Base-by-base conservation (phyloP, 345 rosid genomes). In the Linum lewisii region DNA sequence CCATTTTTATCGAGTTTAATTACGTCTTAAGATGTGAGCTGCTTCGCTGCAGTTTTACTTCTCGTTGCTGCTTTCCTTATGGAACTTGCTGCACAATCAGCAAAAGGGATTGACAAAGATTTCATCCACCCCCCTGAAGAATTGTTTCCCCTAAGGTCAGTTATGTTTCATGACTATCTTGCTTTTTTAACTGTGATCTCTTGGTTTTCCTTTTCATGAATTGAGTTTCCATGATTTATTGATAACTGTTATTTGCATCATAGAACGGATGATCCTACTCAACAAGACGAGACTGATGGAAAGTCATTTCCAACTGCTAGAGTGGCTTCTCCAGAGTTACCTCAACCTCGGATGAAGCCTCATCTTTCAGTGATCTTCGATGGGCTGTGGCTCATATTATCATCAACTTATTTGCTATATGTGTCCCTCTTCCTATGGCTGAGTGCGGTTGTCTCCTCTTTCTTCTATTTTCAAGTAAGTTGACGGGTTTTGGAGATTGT, bases 381-480 rank as follows among this genome's bases (percentile, higher is more conserved):
- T 59, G 96, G 96, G 62, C 67, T 91, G 65, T 55, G 75, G 70
- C 90, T 91, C 67, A 76, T 91, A 64, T 49, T 91, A 65, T 84
- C 90, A 63, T 88, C 98, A 19, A 75, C 79, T 24, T 88, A 88
- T 84, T 75, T 91, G 61, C 66, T 82, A 75, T 79, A 74, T 22
- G 92, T 88, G 64, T 86, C 92, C 55, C 59, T 88, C 58, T 91
- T 91, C 79, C 85, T 91, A 58, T 91, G 98, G 98, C 82, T 91
- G 69, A 81, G 95, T 76, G 96, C 98, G 22, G 90, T 86, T 72
- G 82, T 85, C 63, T 91, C 96, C 44, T 91, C 98, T 51, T 91
- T 91, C 82, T 85, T 91, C 82, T 88, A 91, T 73, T 91, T 91
- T 78, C 98, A 91, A 82, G 96, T 91, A 78, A 67, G 72, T 60